These are phyloP conservation scores for Kondoa malvinella DNA, from an alignment of 768 basidiomycete genomes.

Conservation along the genomic window DNA sequence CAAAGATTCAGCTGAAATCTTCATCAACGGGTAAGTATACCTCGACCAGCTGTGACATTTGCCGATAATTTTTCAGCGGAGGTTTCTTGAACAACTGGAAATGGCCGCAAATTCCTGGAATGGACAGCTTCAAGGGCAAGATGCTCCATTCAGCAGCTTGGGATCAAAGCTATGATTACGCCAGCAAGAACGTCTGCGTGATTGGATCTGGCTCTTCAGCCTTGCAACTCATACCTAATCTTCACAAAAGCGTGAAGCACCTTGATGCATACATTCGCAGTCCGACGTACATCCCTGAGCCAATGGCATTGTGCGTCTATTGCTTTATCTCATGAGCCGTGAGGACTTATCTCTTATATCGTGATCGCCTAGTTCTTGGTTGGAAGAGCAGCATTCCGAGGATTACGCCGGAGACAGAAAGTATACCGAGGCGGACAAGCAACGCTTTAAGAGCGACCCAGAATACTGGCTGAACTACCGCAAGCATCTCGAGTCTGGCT, in stretches of 20 bases:
- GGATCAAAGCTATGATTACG: slow-evolving; percentile 31
- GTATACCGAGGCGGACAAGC: not conserved
- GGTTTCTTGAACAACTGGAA: slow-evolving; percentile 47
- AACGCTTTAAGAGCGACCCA: not conserved
- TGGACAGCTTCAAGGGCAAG: slow-evolving; percentile 43
- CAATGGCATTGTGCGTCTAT: not conserved
- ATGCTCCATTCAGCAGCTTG: slow-evolving; percentile 51
- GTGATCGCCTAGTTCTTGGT: no score
- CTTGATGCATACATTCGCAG: slow-evolving; percentile 5
- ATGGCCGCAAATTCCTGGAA: slow-evolving; percentile 50
- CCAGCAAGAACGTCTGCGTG: slow-evolving; percentile 28
- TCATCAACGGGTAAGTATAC: no score
- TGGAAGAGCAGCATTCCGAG: not conserved
- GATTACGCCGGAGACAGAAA: not conserved
- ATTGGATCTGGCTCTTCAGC: slow-evolving; percentile 22
- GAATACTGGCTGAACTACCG: not conserved
- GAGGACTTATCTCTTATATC: not conserved
- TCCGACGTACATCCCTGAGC: not conserved
- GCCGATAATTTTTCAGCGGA: no score
- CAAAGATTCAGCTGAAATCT: slow-evolving; percentile 38
- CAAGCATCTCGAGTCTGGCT: not conserved
- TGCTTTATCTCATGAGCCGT: not conserved
- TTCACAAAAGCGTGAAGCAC: slow-evolving; percentile 11
- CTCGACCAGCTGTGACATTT: slow-evolving; percentile 45
- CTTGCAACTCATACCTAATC: slow-evolving; percentile 14